Conservation (phyloP, 2,329 filamentous ascomycete species). For the Plenodomus biglobosus region DNA sequence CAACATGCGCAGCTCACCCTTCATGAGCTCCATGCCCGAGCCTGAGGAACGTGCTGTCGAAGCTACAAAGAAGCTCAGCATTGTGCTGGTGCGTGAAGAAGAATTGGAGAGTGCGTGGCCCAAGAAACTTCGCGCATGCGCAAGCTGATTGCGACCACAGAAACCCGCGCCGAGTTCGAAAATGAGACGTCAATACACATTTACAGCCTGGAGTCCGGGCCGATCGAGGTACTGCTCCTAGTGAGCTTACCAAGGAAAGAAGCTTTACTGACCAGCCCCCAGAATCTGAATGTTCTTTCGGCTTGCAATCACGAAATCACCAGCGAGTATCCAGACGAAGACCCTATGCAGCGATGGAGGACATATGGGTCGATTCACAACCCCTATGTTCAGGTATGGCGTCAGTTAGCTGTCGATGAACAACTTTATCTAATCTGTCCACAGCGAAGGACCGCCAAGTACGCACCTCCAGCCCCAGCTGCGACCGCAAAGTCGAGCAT, state of each 20-base stretch:
- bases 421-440: constrained; percentile 14
- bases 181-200: constrained; percentile 79
- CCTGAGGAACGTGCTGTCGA: constrained; percentile 47
- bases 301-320: constrained; percentile 68
- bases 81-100: constrained; percentile 72
- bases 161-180: constrained; percentile 67
- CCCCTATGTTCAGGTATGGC: constrained; percentile 60
- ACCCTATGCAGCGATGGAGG: constrained; percentile 60
- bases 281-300: constrained; percentile 68
- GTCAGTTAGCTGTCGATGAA: not conserved
- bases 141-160: constrained; percentile 48
- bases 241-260: constrained; percentile 47
- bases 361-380: constrained; percentile 77
- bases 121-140: not conserved
- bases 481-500: constrained; percentile 13
- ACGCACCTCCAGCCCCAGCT: constrained; percentile 33
- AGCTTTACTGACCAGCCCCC: constrained; percentile 39
- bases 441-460: constrained; percentile 50
- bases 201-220: constrained; percentile 77
- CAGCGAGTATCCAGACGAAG: constrained; percentile 58
- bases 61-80: constrained; percentile 56
- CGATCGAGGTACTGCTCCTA: constrained; percentile 59
- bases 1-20: constrained; percentile 65
- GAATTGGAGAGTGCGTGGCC: constrained; percentile 63
- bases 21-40: constrained; percentile 67